Base-by-base conservation (phyloP, 2,329 filamentous ascomycete species). In the Fonsecaea erecta region DNA sequence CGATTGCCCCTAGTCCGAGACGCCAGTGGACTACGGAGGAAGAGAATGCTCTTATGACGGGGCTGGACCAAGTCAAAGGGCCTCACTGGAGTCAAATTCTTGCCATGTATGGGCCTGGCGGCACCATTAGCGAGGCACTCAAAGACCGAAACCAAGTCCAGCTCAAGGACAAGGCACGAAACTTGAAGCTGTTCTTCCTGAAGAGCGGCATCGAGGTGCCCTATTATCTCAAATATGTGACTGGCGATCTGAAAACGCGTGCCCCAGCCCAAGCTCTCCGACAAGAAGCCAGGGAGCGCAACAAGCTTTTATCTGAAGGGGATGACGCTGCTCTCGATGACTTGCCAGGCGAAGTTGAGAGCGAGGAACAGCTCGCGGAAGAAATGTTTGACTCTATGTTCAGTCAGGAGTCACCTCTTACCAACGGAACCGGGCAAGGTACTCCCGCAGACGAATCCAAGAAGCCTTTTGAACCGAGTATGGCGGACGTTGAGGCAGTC, bases 21-120 rank as follows among this genome's bases (percentile, higher is more conserved):
- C 86, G 93, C 30, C 92, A 93, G 0, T 97, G 93, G 93, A 92
- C 90, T 0, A 88, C 90, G 3, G 91, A 95, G 68, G 93, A 97
- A 77, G 93, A 97, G 75, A 92, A 93, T 76, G 92, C 93, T 0
- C 82, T 97, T 18, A 94, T 97, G 89, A 87, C 90, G 55, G 93
- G 93, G 0, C 85, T 97, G 3, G 93, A 96, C 73, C 87, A 90
- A 75, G 93, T 97, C 53, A 93, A 93, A 74, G 93, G 93, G 0
- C 93, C 93, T 18, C 92, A 97, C 73, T 97, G 93, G 93, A 94
- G 91, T 71, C 92, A 96, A 74, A 97, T 97, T 53, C 81, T 97
- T 12, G 89, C 89, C 1, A 84, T 96, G 48, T 96, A 94, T 74
- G 93, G 93, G 0, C 85, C 87, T 0, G 90, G 89, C 48, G 93